Conservation (phyloP, 2,329 filamentous ascomycete species). For the Juglanconis oblonga region DNA sequence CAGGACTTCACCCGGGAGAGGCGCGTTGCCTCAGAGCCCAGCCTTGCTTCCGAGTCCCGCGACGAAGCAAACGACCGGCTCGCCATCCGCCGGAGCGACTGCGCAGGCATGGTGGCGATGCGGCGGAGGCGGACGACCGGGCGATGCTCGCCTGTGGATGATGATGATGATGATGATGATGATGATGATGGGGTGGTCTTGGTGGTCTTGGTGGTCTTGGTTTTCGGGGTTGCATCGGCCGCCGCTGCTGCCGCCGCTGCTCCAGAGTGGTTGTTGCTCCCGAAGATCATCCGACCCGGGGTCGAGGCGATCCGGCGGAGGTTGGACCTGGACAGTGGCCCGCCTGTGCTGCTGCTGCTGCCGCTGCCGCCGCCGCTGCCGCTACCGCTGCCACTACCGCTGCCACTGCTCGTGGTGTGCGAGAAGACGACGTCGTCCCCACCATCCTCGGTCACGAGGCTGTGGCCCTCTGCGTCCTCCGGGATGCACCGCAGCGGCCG, state of each 20-base stretch:
- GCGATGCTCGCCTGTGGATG: no score
- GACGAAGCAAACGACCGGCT: background rate
- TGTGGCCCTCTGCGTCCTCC: background rate
- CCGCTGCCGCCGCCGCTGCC: no score
- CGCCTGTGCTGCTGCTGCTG: no score
- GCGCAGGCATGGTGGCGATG: background rate
- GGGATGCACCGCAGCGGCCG: background rate
- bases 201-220: no score
- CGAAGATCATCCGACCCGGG: background rate
- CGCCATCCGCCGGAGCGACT: background rate
- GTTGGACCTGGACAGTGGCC: background rate
- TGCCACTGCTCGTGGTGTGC: background rate
- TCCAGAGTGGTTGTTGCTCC: background rate
- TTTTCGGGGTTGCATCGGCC: background rate
- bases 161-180: no score
- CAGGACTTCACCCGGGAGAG: background rate
- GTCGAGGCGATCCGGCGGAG: background rate
- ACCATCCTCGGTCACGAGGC: background rate
- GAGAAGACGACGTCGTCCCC: background rate
- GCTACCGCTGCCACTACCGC: no score
- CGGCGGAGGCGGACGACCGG: background rate
- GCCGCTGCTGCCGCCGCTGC: background rate
- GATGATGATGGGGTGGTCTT: no score
- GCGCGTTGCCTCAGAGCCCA: background rate
- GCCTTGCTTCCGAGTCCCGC: background rate